phyloP scores from a whole-genome alignment of 2,329 filamentous ascomycete genomes.

The Diaporthe sp. region DNA sequence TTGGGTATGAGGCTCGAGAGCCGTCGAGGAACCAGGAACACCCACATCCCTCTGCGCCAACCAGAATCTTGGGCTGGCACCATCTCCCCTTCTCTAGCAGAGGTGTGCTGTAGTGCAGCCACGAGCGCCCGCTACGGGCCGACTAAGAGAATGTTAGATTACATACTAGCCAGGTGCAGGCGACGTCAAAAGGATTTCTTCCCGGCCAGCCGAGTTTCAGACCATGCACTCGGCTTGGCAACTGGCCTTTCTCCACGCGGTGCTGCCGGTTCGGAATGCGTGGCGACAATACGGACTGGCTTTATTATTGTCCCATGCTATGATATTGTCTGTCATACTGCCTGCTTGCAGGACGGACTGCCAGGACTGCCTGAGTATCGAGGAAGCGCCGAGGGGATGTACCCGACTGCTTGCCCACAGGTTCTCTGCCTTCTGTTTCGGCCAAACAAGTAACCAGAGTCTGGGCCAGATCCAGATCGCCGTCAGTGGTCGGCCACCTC shows the following conservation, averaged over 20 bases:
- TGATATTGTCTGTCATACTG: background rate
- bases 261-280: background rate
- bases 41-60: background rate
- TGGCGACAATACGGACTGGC: background rate
- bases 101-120: slow-evolving; percentile 7
- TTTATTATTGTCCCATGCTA: background rate
- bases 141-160: background rate
- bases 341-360: background rate
- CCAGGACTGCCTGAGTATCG: background rate
- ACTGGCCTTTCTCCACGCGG: background rate
- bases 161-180: background rate
- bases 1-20: slow-evolving; percentile 6
- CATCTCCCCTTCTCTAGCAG: background rate
- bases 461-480: background rate
- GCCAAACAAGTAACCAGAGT: background rate
- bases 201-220: slow-evolving; percentile 15
- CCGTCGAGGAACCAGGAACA: background rate
- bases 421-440: background rate
- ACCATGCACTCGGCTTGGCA: background rate
- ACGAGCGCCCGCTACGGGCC: background rate
- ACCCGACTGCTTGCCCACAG: background rate
- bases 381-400: background rate
- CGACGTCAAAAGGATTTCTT: background rate
- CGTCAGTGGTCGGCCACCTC: background rate
- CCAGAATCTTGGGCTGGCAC: background rate